These are phyloP conservation scores for Candida tammaniensis DNA, from an alignment of 805 yeast species.

Conservation along the genomic window DNA sequence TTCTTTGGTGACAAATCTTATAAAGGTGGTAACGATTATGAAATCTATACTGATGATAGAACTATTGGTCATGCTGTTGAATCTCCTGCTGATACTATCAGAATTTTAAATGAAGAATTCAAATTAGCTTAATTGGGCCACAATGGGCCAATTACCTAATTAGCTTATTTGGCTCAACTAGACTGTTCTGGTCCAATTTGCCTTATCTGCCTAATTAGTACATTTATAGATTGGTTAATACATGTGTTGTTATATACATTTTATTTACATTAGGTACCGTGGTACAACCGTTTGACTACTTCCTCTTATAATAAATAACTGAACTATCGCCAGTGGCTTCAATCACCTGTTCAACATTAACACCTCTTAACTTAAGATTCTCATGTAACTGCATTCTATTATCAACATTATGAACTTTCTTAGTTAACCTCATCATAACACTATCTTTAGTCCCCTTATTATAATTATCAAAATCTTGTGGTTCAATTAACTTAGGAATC, in stretches of 20 bases:
- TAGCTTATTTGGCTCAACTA: too few relatives aligned
- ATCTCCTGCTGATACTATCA: conserved; percentile 85
- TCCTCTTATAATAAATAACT: conserved; percentile 57
- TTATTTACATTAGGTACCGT: conserved; percentile 3
- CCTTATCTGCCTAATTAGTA: neutral
- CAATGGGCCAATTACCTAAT: neutral
- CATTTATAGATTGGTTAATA: conserved; percentile 1
- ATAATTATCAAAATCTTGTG: conserved; percentile 30
- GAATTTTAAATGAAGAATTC: conserved; percentile 81
- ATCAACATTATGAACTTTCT: conserved; percentile 29
- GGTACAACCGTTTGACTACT: too few relatives aligned
- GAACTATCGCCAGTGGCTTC: conserved; percentile 62
- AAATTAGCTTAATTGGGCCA: conserved; percentile 38
- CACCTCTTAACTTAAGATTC: conserved; percentile 20
- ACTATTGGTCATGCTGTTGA: conserved; percentile 94
- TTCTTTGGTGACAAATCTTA: conserved; percentile 98
- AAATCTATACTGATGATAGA: conserved; percentile 88
- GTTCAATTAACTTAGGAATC: conserved; percentile 60
- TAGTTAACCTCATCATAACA: conserved; percentile 23
- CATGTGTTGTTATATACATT: conserved; percentile 3
- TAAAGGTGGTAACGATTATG: conserved; percentile 98
- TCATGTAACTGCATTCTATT: conserved; percentile 45
- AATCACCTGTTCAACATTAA: conserved; percentile 49
- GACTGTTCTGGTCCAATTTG: too few relatives aligned
- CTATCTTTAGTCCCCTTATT: conserved; percentile 4